Percentiles rank a stretch among this genome's conserved stretches.
Conservation (phyloP, 2,329 filamentous ascomycete genomes). For the Fusarium coffeatum region DNA sequence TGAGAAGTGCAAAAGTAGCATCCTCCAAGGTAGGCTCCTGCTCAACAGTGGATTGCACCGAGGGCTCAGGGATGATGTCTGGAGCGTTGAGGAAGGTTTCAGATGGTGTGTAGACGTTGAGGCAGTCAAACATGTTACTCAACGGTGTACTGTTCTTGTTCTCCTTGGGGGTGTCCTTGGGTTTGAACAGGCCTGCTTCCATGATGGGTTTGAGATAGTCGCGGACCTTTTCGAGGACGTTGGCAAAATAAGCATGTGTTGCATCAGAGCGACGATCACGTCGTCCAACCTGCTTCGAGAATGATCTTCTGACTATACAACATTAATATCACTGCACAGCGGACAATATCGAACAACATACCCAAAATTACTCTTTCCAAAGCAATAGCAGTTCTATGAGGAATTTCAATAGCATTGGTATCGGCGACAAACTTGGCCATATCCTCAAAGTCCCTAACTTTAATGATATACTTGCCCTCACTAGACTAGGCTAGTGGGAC, state of each 20-base stretch:
- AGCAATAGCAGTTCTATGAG: slow-evolving; percentile 15
- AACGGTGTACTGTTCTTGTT: not conserved
- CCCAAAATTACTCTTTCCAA: slow-evolving; percentile 35
- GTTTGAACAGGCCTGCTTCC: slow-evolving; percentile 5
- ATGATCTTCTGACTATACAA: slow-evolving; percentile 15
- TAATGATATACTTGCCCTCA: slow-evolving; percentile 11
- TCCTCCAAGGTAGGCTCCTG: slow-evolving; percentile 16
- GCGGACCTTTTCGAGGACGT: slow-evolving; percentile 37
- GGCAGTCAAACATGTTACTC: slow-evolving; percentile 23
- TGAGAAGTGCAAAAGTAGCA: slow-evolving; percentile 20
- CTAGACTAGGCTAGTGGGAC: not conserved
- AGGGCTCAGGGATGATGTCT: not conserved
- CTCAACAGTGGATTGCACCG: slow-evolving; percentile 23
- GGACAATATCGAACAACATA: not conserved
- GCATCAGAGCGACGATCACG: slow-evolving; percentile 2
- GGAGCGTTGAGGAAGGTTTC: slow-evolving; percentile 33
- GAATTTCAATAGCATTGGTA: slow-evolving; percentile 15
- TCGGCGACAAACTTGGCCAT: slow-evolving; percentile 33
- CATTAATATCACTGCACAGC: not conserved
- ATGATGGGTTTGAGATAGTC: slow-evolving; percentile 31
- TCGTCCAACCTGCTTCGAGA: slow-evolving; percentile 14
- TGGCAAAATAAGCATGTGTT: slow-evolving; percentile 32
- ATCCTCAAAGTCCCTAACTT: slow-evolving; percentile 33
- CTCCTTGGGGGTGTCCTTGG: not conserved
- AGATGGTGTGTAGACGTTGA: slow-evolving; percentile 33